phyloP scores from a whole-genome alignment of 179 eudicot genomes.

The Corrigiola litoralis region DNA sequence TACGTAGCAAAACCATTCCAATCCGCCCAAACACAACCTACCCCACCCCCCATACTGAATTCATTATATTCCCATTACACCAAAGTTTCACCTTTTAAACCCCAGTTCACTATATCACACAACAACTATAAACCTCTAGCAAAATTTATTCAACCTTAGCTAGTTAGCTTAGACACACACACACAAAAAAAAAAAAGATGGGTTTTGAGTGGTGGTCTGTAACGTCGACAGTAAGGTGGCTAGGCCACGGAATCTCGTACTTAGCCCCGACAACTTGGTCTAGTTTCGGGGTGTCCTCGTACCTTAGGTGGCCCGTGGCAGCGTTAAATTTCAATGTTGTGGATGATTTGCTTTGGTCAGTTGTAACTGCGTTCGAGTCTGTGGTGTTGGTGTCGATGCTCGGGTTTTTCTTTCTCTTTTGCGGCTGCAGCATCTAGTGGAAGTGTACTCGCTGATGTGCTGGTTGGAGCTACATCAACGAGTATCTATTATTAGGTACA shows the following conservation, averaged over 20 bases:
- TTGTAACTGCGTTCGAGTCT: slow-evolving; percentile 53
- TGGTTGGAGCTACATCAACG: too few species aligned
- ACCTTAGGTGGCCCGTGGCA: slow-evolving; percentile 27
- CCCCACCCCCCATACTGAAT: too few species aligned
- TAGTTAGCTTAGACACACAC: background rate
- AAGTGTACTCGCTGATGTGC: too few species aligned
- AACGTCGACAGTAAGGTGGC: slow-evolving; percentile 21
- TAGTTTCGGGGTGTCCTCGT: background rate
- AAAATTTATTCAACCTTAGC: too few species aligned
- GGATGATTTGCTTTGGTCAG: slow-evolving; percentile 50
- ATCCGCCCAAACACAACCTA: too few species aligned
- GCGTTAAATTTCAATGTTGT: slow-evolving; percentile 31
- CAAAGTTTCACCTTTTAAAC: too few species aligned
- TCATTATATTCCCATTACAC: too few species aligned
- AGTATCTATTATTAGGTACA: too few species aligned
- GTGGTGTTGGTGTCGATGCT: slow-evolving; percentile 61
- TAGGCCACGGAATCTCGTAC: slow-evolving; percentile 21
- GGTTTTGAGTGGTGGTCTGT: slow-evolving; percentile 21
- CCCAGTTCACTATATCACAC: too few species aligned
- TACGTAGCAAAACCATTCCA: too few species aligned
- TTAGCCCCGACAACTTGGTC: slow-evolving; percentile 16
- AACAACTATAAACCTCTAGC: too few species aligned
- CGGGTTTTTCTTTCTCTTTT: slow-evolving; percentile 59
- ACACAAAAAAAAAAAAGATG: background rate
- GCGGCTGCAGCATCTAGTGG: slow-evolving; percentile 72